Evolutionary conservation across 345 rosid species (phyloP).

Genomic region (Hevea brasiliensis): DNA sequence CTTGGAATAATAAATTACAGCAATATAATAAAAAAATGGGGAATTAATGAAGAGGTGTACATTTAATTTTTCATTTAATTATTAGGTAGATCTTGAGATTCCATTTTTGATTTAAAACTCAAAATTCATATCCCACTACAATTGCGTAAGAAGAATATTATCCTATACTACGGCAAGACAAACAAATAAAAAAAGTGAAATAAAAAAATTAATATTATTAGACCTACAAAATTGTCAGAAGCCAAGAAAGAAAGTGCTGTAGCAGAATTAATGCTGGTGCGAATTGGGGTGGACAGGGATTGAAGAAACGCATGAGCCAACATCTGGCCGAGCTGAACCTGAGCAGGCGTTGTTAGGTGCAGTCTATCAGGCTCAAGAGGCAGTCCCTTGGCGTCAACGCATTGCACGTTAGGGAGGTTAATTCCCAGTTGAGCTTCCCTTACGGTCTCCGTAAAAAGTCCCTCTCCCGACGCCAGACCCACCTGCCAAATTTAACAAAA

Average conservation of each 20-base stretch:
- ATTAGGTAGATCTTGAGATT: no score
- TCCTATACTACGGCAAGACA: no score
- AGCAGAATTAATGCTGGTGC: neutral
- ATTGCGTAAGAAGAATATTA: no score
- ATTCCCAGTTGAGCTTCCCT: slow-evolving; percentile 23
- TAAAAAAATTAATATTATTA: no score
- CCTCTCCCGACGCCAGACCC: slow-evolving; percentile 32
- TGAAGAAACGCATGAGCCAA: slow-evolving; percentile 22
- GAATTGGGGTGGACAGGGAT: neutral
- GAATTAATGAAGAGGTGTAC: no score
- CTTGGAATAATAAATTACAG: no score
- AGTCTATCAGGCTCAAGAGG: slow-evolving; percentile 28
- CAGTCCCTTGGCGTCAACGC: slow-evolving; percentile 31
- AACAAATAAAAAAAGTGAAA: no score
- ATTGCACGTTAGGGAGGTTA: slow-evolving; percentile 9
- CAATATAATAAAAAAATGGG: no score
- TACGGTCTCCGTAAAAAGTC: slow-evolving; percentile 18
- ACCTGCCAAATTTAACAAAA: slow-evolving; percentile 11
- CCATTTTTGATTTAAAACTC: no score
- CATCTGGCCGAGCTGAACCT: slow-evolving; percentile 33
- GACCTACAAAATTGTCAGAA: no score
- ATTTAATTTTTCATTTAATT: no score
- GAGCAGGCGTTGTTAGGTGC: slow-evolving; percentile 36
- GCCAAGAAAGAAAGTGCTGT: neutral
- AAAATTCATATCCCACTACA: no score